Percentiles rank a stretch among this genome's conserved stretches.
phyloP scores from a whole-genome alignment of 768 basidiomycete genomes.

The Dictyophora rubrovolvata region DNA sequence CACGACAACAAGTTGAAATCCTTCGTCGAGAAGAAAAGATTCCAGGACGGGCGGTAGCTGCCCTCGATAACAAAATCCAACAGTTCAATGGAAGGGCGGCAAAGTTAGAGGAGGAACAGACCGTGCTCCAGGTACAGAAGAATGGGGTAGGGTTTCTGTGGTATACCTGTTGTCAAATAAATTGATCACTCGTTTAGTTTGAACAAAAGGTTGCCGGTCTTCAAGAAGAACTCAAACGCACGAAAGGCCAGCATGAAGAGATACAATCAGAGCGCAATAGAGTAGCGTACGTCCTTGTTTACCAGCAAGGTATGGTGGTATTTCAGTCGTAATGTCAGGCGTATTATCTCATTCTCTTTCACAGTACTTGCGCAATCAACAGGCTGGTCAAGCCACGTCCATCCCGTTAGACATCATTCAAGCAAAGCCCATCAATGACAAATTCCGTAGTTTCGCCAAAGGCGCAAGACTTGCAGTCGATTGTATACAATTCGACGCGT shows the following conservation, averaged over 20 bases:
- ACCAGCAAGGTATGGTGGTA: constrained; percentile 42
- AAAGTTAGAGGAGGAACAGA: constrained; percentile 51
- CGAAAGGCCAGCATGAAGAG: constrained; percentile 73
- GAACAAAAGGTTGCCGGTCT: constrained; percentile 49
- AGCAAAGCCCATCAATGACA: constrained; percentile 88
- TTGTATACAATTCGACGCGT: constrained; percentile 60
- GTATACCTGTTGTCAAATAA: neutral
- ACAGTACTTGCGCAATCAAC: constrained; percentile 90
- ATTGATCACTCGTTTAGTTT: constrained; percentile 29
- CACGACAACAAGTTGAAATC: constrained; percentile 78
- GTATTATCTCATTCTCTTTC: neutral
- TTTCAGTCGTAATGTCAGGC: neutral
- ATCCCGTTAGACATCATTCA: constrained; percentile 98
- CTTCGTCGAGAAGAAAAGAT: constrained; percentile 79
- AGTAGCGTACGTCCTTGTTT: constrained; percentile 47
- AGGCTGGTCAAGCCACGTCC: constrained; percentile 93
- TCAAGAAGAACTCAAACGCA: constrained; percentile 49
- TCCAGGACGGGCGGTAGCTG: constrained; percentile 46
- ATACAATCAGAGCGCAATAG: constrained; percentile 74
- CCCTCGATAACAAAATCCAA: constrained; percentile 60
- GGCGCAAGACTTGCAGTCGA: constrained; percentile 77
- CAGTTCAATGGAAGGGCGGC: constrained; percentile 48
- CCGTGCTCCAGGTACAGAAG: constrained; percentile 38
- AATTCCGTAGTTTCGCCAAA: constrained; percentile 84
- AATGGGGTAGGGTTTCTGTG: constrained; percentile 39